Evolutionary conservation across 768 basidiomycete species (phyloP), one percentile per base, ranked within the genome.

Genomic region (Sarcomyxa edulis): DNA sequence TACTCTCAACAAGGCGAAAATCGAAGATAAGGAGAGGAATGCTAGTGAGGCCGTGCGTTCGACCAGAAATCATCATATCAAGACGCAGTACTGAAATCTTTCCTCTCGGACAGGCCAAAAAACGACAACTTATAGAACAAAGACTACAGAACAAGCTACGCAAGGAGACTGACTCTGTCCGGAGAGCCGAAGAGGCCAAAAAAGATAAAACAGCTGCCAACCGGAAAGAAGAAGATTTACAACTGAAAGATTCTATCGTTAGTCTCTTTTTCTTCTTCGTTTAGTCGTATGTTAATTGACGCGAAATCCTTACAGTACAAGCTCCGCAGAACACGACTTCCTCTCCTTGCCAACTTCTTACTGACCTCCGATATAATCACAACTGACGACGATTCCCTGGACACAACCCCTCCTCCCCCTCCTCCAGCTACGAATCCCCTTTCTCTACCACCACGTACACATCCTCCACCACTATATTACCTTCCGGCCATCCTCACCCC

Each of bases 1-100:
- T 37, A 91, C 87, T 48, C 74, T 91, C 45, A 86, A 82, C 65
- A 86, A 85, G 69, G 88, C 88, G 47, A 89, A 88, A 67, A 81
- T 74, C 48, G 87, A 91, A 67, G 87, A 88, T 59, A 82, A 84
- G 56, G 79, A 85, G 68, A 70, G 86, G 43, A 86, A 72, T 55
- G 80, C 81, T n/a, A 88, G 85, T 59, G 87, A 91, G 51, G 85
- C 87, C 51, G 87, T 89, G 64, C 58, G 63, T 59, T 26, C 19
- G 27, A 37, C 14, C 32, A n/a, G 15, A 12, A 27, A 15, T 20
- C 5, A 6, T 21, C 19, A 11, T 18, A 1, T 35, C 19, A 14
- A 4, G 12, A 12, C 5, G 24, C 3, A 37, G 23, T 36, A 15
- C 32, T 22, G 15, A 25, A 12, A 9, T 11, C 41, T 35, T 39